Base-by-base conservation (phyloP, 805 yeast genomes). In the Wickerhamiella azyma region DNA sequence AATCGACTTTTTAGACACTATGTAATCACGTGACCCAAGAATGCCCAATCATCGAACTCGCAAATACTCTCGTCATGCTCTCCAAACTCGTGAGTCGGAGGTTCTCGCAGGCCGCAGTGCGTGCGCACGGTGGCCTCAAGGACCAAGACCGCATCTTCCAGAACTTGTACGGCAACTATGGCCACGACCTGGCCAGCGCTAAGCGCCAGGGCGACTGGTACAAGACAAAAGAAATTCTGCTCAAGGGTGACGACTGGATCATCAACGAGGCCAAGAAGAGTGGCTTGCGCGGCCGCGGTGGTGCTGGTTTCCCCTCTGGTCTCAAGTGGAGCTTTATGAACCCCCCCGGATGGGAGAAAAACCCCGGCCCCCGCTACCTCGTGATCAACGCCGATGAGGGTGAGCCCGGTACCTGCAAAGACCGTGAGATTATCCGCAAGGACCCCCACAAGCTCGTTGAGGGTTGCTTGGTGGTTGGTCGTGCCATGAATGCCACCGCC, bases 311-410 rank as follows among this genome's bases (percentile, higher is more conserved):
- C 72, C 94, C 94, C 46, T 76, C 86, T 19, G 94, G 94, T 28
- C 73, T 84, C 59, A 84, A 84, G 66, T 84, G 94, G 94, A 81
- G 92, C 19, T 84, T 84, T 62, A 84, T 84, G 94, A 85, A 85
- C 66, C 94, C 94, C 39, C 94, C 94, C 46, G 92, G 92, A 49
- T 84, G 94, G 94, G 94, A 84, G 51, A 85, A 84, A 61, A 84
- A 84, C 66, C 67, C 66, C 13, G 94, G 94, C n/a, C 92, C 94
- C 50, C 75, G 94, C 59, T 83, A 83, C 62, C 72, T 85, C 55
- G 94, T 85, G 41, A 85, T 85, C 57, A 85, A 85, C 64, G 94
- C 94, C 47, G 94, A 85, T 68, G 94, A 85, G 67, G 94, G 94
- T 57, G 94, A 85, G 66, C 94, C 94, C 11, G 94, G 94, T 51